Conservation (phyloP, 176 grass and related monocot species). For the Lolium perenne region DNA sequence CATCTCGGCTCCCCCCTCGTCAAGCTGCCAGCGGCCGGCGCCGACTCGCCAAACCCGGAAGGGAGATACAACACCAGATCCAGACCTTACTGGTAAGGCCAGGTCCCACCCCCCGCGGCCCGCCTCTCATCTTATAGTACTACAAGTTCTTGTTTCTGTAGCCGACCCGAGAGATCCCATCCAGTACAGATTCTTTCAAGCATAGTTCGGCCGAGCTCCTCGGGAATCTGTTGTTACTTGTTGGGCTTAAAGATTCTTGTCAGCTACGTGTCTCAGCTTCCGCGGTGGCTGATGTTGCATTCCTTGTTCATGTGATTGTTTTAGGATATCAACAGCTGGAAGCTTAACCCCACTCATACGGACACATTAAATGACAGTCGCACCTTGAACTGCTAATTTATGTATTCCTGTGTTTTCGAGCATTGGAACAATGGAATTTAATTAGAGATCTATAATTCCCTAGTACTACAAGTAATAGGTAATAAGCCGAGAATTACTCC, state of each 20-base stretch:
- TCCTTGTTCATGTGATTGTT: conserved; percentile 10
- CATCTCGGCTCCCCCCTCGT: not conserved
- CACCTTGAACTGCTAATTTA: not conserved
- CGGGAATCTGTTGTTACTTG: not conserved
- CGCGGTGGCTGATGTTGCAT: conserved; percentile 4
- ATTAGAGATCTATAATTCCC: not conserved
- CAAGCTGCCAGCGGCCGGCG: not conserved
- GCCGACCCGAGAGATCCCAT: conserved; percentile 12
- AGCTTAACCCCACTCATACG: not conserved
- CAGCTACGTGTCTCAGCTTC: not conserved
- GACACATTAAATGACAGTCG: not conserved
- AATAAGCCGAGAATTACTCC: not conserved
- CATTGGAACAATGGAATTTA: not conserved
- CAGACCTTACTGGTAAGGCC: conserved; percentile 18
- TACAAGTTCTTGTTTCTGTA: not conserved
- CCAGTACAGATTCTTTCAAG: not conserved
- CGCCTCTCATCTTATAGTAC: not conserved
- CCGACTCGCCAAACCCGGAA: not conserved
- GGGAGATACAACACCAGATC: conserved; percentile 8
- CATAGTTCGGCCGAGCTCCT: not conserved
- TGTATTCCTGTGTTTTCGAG: not conserved
- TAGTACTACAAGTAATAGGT: not conserved
- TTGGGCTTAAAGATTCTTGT: conserved; percentile 28
- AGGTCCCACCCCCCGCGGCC: not conserved
- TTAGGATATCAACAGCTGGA: not conserved